Base-by-base conservation (phyloP, 345 rosid genomes). In the Murraya paniculata region DNA sequence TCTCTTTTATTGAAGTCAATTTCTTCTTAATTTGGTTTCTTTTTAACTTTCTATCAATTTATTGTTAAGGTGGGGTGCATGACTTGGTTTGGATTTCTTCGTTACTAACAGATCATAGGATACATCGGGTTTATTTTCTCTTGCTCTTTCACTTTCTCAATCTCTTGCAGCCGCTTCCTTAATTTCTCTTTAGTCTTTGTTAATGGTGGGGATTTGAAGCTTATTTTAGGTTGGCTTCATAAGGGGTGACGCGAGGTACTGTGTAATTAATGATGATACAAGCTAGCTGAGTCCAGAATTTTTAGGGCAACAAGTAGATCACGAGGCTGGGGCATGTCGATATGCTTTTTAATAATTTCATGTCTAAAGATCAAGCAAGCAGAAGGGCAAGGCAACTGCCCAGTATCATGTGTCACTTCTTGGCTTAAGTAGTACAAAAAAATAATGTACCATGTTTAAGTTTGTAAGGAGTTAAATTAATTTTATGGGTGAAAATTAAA, bases 181-280 rank as follows among this genome's bases (percentile, higher is more conserved):
- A 28, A 59, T 45, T 28, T 69, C 45, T 81, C 18, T 36, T 48
- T 75, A 61, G 73, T 78, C 70, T 78, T 76, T 35, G 64, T 75
- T 48, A 60, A 48, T 76, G 81, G 75, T 68, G 86, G 84, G 82
- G 73, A 59, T 74, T 76, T 76, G 87, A 84, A 86, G 86, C 86
- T 84, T 62, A 78, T 86, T 82, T 88, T 84, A 84, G 87, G 78
- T 67, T 84, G 85, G 89, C 89, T 88, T 87, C 87, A 80, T 45
- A 68, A 18, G 27, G 57, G 67, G 73, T 73, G 77, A 69, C 60
- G 62, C 48, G 73, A 72, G 66, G 76, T 66, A 53, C 74, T 73
- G 60, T 35, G 68, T 62, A 56, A 58, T 59, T 28, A 27, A 56
- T 28, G 71, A 53, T 27, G 57, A 25, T 25, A 13, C 78, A 72